phyloP scores from a whole-genome alignment of 116 monocot species.

The Posidonia oceanica region DNA sequence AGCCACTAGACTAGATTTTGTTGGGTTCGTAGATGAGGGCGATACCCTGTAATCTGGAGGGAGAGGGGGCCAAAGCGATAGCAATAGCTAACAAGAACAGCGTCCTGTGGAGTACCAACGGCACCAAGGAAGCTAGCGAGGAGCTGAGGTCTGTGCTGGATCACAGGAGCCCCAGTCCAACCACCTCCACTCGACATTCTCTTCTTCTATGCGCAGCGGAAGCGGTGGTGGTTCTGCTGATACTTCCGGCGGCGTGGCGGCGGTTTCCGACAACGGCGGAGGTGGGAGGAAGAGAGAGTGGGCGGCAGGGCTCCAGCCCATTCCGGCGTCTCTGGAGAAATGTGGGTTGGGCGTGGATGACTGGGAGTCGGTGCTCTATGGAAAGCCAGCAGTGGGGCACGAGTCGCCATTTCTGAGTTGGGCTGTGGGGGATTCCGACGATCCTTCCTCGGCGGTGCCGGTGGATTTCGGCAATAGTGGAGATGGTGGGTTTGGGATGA shows the following conservation, averaged over 20 bases:
- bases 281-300: constrained; percentile 23
- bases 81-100: background rate
- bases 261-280: constrained; percentile 22
- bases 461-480: too few species aligned
- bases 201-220: constrained; percentile 48
- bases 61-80: background rate
- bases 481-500: too few species aligned
- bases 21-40: too few species aligned
- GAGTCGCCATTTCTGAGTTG: constrained; percentile 51
- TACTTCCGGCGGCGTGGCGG: constrained; percentile 45
- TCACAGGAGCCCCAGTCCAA: too few species aligned
- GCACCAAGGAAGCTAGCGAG: constrained; percentile 1
- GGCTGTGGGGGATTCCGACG: constrained; percentile 52
- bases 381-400: constrained; percentile 9
- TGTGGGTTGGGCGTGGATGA: constrained; percentile 21
- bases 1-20: too few species aligned
- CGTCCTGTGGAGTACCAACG: background rate
- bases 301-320: constrained; percentile 24
- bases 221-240: too few species aligned
- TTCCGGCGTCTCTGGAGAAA: constrained; percentile 24
- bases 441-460: too few species aligned
- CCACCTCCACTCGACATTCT: too few species aligned
- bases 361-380: constrained; percentile 18
- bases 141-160: constrained; percentile 62
- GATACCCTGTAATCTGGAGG: too few species aligned